A percentile compares a stretch with the other conserved stretches of the same genome.
These are phyloP conservation scores for Chenopodium formosanum DNA, from an alignment of 148 eudicot species.

Conservation along the genomic window DNA sequence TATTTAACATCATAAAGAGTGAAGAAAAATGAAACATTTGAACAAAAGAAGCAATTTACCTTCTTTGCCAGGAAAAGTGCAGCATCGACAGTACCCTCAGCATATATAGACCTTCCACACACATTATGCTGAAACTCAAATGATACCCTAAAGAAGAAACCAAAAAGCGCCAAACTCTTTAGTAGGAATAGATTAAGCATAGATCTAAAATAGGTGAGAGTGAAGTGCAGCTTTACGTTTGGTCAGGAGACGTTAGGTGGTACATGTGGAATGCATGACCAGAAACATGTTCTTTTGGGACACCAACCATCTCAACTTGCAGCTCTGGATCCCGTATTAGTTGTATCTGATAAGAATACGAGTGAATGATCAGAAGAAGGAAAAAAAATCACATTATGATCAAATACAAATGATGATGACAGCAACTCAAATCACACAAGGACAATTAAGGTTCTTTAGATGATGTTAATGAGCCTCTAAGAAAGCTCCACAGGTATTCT, in stretches of 20 bases:
- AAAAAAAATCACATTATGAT: not conserved
- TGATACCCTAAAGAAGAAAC: constrained; percentile 54
- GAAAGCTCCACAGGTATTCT: not conserved
- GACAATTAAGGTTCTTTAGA: not conserved
- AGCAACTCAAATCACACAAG: not conserved
- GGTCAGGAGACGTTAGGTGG: constrained; percentile 79
- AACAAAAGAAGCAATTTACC: constrained; percentile 36
- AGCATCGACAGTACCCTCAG: constrained; percentile 95
- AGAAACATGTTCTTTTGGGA: constrained; percentile 71
- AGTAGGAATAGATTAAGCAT: not conserved
- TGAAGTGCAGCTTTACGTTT: constrained; percentile 49
- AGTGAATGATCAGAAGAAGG: not conserved
- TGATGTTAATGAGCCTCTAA: not conserved
- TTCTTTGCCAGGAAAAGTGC: constrained; percentile 80
- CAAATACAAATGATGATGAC: not conserved
- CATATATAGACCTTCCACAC: constrained; percentile 96
- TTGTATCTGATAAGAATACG: constrained; percentile 47
- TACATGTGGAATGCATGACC: constrained; percentile 97
- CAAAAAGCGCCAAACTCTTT: constrained; percentile 2
- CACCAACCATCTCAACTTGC: constrained; percentile 90
- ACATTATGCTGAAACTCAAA: constrained; percentile 97
- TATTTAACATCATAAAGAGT: not conserved
- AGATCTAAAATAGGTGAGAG: not conserved
- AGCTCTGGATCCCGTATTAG: constrained; percentile 64
- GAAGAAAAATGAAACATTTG: not conserved